Evolutionary conservation across 768 basidiomycete species (phyloP), one percentile per base, ranked within the genome.

Genomic region (Lactarius hengduanensis): DNA sequence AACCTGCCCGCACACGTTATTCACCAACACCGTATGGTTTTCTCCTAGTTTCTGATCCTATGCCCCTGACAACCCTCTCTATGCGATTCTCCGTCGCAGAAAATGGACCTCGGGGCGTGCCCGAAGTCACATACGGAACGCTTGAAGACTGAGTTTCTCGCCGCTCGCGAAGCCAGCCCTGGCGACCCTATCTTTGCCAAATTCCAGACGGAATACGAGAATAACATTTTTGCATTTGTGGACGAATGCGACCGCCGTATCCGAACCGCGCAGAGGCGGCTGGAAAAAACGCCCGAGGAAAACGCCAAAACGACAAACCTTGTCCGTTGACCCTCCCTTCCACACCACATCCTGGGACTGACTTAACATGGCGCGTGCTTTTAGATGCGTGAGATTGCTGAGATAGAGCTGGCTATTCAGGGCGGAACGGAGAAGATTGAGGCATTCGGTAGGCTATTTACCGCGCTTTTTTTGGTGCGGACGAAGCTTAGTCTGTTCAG

Each of bases 251-350:
- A 99, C 83, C 81, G 97, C 73, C 84, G 96, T 74, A 98, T 99
- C 78, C 83, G 94, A 45, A 87, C 92, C 45, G 94, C 95, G 54
- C 97, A 99, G 76, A 84, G 94, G 72, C 84, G 97, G 74, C 79
- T 99, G 74, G 97, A 99, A 82, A 99, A 99, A 83, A 99, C 97
- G 6, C 97, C 97, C 40, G 97, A 98, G 80, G 97, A 99, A 82
- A 99, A 99, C 76, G 94, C 95, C 59, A 97, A 98, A 80, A 98
- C 96, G 38, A 98, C 97, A 4, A 95, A 96, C 77, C 78, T 99
- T 81, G 92, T 91, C 69, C 57, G 86, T 78, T 26, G 40, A 15
- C n/a, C 32, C 36, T 66, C 22, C 61, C 15, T 40, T 59, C 60
- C 20, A 28, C 10, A 15, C 15, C 20, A 26, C 28, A 22, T 5